These are phyloP conservation scores for Talaromyces pinophilus DNA, from an alignment of 2,329 filamentous ascomycete species.

Conservation along the genomic window DNA sequence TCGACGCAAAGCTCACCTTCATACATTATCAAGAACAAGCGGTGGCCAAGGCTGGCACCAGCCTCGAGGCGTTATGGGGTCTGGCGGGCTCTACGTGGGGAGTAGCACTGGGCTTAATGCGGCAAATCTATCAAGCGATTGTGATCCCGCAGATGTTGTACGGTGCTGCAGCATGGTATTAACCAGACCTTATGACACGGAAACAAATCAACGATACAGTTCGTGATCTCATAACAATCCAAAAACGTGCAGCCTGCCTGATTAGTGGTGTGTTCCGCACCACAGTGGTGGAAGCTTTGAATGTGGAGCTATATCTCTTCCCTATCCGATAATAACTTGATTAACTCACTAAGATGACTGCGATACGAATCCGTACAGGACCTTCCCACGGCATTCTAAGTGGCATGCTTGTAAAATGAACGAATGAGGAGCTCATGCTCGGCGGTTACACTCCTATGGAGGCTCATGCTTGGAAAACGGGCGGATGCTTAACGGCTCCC, in stretches of 20 bases:
- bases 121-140: neutral
- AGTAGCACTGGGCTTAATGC: neutral
- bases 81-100: conserved; percentile 3
- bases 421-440: too few species aligned
- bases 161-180: neutral
- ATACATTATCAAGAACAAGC: neutral
- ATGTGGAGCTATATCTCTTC: too few species aligned
- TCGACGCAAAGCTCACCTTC: neutral
- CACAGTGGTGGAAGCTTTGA: too few species aligned
- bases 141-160: neutral
- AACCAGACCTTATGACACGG: neutral
- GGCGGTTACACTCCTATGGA: too few species aligned
- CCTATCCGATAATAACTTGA: too few species aligned
- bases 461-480: neutral
- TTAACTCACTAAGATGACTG: too few species aligned
- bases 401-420: too few species aligned
- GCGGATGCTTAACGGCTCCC: neutral
- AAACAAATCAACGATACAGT: neutral
- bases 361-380: too few species aligned
- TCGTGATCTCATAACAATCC: too few species aligned
- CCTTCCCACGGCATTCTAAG: too few species aligned
- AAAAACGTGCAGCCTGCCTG: too few species aligned
- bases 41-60: neutral
- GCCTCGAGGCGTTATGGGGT: neutral
- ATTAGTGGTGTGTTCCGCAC: too few species aligned